A percentile compares a stretch with the other conserved stretches of the same genome.
Evolutionary conservation across 73 alveolate species (phyloP).

Genomic region (Uronychia binucleata): DNA sequence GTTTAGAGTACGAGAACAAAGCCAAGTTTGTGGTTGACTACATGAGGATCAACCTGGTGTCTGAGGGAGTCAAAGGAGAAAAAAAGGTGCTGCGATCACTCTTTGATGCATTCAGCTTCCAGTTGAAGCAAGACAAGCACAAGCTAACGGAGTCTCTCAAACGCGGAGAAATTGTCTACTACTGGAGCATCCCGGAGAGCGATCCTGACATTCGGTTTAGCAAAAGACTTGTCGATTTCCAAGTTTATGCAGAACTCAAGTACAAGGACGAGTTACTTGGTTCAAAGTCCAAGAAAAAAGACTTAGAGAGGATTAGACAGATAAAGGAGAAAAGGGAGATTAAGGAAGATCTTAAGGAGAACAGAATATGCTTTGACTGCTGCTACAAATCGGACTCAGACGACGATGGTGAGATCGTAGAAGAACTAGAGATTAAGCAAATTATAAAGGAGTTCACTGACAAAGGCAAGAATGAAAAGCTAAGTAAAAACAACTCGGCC

Average conservation of each 20-base stretch:
- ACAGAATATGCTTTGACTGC: not conserved
- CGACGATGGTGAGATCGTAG: not conserved
- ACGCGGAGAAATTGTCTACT: not conserved
- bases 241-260: not conserved
- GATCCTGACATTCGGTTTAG: slow-evolving; percentile 3
- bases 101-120: not conserved
- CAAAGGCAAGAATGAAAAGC: not conserved
- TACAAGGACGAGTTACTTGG: not conserved
- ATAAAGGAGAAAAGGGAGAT: not conserved
- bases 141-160: not conserved
- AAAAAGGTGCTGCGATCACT: not conserved
- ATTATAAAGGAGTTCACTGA: not conserved
- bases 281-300: not conserved
- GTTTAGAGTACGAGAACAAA: slow-evolving; percentile 10
- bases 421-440: not conserved
- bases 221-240: not conserved
- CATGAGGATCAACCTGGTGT: not conserved
- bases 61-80: not conserved
- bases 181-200: not conserved
- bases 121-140: not conserved
- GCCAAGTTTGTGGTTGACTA: slow-evolving; percentile 10
- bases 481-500: not conserved
- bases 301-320: not conserved
- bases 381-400: not conserved
- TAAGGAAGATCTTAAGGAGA: not conserved